Conservation (phyloP, 495 filamentous ascomycete species). For the Lasiosphaeris hirsuta region DNA sequence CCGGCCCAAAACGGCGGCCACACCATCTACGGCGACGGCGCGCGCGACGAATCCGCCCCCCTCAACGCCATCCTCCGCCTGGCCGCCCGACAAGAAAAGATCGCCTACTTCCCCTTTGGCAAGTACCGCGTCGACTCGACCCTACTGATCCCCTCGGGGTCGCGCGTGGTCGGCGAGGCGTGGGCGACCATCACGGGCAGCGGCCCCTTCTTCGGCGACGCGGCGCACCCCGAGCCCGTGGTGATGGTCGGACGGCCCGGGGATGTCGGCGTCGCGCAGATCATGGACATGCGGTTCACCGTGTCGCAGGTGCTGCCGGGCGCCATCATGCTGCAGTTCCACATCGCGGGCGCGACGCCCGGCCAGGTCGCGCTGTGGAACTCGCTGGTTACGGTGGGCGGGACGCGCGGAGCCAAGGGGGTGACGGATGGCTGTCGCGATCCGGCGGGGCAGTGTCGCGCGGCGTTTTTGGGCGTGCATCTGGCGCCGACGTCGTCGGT, state of each 20-base stretch:
- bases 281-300: slow-evolving; percentile 54
- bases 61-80: slow-evolving; percentile 39
- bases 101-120: slow-evolving; percentile 48
- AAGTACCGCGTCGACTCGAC: slow-evolving; percentile 48
- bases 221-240: slow-evolving; percentile 50
- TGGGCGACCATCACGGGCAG: slow-evolving; percentile 47
- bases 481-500: slow-evolving; percentile 53
- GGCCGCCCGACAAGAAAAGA: slow-evolving; percentile 34
- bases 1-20: slow-evolving; percentile 39
- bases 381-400: slow-evolving; percentile 58
- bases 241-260: slow-evolving; percentile 56
- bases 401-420: slow-evolving; percentile 45
- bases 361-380: slow-evolving; percentile 64
- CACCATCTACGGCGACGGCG: slow-evolving; percentile 35
- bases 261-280: slow-evolving; percentile 55
- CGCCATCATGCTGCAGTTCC: slow-evolving; percentile 52
- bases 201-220: slow-evolving; percentile 53
- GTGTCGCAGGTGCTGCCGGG: slow-evolving; percentile 45
- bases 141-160: slow-evolving; percentile 53
- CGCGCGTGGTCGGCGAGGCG: slow-evolving; percentile 47
- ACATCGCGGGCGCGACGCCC: slow-evolving; percentile 52
- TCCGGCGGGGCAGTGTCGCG: slow-evolving; percentile 53
- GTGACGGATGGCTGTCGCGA: slow-evolving; percentile 40
- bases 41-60: slow-evolving; percentile 34
- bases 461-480: slow-evolving; percentile 65